Percentiles rank a stretch among this genome's conserved stretches.
Evolutionary conservation across 2,329 filamentous ascomycete species (phyloP).

Genomic region (Torrubiella hemipterigena): DNA sequence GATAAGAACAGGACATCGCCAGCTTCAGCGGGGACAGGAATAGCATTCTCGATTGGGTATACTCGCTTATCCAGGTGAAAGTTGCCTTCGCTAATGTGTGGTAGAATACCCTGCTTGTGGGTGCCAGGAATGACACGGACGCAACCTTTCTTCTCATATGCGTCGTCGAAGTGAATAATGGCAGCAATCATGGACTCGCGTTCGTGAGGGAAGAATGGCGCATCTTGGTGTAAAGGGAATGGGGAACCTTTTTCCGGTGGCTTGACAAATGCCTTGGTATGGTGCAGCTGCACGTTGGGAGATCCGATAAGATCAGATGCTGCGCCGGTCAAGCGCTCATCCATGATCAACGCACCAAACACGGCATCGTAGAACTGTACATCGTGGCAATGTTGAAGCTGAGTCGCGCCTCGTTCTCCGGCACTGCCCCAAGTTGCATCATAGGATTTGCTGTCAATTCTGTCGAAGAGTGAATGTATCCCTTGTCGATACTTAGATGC

Average conservation of each 20-base stretch:
- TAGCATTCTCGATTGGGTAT: neutral
- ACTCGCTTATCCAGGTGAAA: neutral
- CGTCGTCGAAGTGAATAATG: neutral
- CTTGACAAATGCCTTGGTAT: neutral
- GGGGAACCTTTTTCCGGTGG: neutral
- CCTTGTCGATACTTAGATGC: neutral
- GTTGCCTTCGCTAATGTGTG: conserved; percentile 1
- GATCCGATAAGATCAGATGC: neutral
- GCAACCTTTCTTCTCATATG: neutral
- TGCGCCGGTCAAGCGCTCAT: neutral
- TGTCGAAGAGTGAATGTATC: neutral
- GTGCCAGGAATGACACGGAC: neutral
- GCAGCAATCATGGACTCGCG: conserved; percentile 1
- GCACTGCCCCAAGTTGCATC: neutral
- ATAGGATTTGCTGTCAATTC: neutral
- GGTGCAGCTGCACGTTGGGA: neutral
- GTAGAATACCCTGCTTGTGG: neutral
- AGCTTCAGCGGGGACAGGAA: neutral
- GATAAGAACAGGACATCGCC: neutral
- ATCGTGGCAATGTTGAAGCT: neutral
- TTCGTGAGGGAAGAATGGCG: neutral
- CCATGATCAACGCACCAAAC: neutral
- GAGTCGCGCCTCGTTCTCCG: neutral
- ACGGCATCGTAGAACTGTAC: neutral
- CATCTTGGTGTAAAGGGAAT: conserved; percentile 1